Evolutionary conservation across 2,329 filamentous ascomycete species (phyloP).

Genomic region (Apiospora sp.): DNA sequence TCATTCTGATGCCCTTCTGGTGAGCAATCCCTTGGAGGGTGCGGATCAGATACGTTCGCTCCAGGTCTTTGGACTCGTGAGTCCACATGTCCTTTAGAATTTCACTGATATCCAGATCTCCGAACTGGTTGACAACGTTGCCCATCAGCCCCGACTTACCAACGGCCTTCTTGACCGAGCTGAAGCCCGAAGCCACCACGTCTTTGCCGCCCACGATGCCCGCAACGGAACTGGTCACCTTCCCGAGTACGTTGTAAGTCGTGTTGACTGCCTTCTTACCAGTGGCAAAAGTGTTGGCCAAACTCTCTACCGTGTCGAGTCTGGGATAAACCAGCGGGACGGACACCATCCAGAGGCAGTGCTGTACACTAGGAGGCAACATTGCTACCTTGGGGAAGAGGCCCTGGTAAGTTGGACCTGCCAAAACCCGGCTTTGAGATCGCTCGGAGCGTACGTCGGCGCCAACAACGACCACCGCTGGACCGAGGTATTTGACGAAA

Average conservation of each 20-base stretch:
- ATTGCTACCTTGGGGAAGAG: slow-evolving; percentile 95
- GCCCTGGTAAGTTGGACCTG: slow-evolving; percentile 95
- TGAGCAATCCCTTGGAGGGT: slow-evolving; percentile 95
- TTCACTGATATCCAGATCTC: slow-evolving; percentile 92
- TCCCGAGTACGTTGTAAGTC: slow-evolving; percentile 94
- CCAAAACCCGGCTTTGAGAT: slow-evolving; percentile 90
- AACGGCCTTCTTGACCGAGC: slow-evolving; percentile 93
- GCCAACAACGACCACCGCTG: slow-evolving; percentile 87
- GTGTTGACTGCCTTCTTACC: slow-evolving; percentile 97
- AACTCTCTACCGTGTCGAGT: slow-evolving; percentile 87
- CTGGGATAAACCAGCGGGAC: slow-evolving; percentile 92
- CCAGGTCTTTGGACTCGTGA: slow-evolving; percentile 95
- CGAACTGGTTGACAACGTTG: slow-evolving; percentile 93
- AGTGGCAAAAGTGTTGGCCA: slow-evolving; percentile 89
- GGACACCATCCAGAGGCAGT: slow-evolving; percentile 95
- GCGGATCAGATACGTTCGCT: slow-evolving; percentile 94
- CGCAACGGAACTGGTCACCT: slow-evolving; percentile 92
- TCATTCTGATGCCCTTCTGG: slow-evolving; percentile 96
- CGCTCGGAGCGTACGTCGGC: slow-evolving; percentile 92
- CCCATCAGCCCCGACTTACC: slow-evolving; percentile 97
- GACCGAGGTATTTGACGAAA: slow-evolving; percentile 95
- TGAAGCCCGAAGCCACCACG: slow-evolving; percentile 91
- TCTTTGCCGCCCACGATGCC: slow-evolving; percentile 96
- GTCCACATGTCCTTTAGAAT: slow-evolving; percentile 98
- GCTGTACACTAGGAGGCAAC: slow-evolving; percentile 90